A percentile compares a stretch with the other conserved stretches of the same genome.
Evolutionary conservation across 208 protist species (phyloP).

Genomic region (Porcisia hertigi): DNA sequence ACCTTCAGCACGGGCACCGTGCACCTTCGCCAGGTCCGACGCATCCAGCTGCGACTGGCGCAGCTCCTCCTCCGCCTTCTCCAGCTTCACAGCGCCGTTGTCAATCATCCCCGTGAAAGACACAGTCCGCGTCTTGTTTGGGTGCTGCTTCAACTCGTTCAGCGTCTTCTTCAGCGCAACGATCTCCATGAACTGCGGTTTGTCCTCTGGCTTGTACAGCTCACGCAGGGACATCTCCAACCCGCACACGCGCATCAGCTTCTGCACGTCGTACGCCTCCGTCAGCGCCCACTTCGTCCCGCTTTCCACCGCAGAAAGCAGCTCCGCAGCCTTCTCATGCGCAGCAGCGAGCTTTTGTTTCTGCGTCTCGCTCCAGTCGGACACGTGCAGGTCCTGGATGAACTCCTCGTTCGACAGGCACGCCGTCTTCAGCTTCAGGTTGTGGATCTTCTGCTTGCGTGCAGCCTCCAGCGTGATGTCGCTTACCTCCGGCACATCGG

Average conservation of each 20-base stretch:
- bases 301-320: conserved; percentile 66
- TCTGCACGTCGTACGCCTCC: conserved; percentile 81
- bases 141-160: conserved; percentile 77
- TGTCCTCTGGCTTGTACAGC: conserved; percentile 82
- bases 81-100: conserved; percentile 77
- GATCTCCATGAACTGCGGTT: conserved; percentile 84
- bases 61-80: conserved; percentile 81
- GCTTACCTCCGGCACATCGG: conserved; percentile 10
- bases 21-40: conserved; percentile 70
- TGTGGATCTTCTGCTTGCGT: background rate
- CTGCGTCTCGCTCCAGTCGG: conserved; percentile 84
- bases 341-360: conserved; percentile 71
- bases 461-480: conserved; percentile 13
- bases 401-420: conserved; percentile 84
- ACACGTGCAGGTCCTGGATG: conserved; percentile 83
- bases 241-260: conserved; percentile 69
- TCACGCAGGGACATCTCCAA: conserved; percentile 83
- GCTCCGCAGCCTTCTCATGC: conserved; percentile 78
- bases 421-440: conserved; percentile 25
- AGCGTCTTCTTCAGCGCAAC: conserved; percentile 80
- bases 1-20: conserved; percentile 67
- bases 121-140: conserved; percentile 82
- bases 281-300: conserved; percentile 86
- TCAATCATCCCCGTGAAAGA: conserved; percentile 81
- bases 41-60: conserved; percentile 66